Percentiles rank a stretch among this genome's conserved stretches.
phyloP scores from a whole-genome alignment of 495 filamentous ascomycete species.

The Trichocladium uniseriatum region DNA sequence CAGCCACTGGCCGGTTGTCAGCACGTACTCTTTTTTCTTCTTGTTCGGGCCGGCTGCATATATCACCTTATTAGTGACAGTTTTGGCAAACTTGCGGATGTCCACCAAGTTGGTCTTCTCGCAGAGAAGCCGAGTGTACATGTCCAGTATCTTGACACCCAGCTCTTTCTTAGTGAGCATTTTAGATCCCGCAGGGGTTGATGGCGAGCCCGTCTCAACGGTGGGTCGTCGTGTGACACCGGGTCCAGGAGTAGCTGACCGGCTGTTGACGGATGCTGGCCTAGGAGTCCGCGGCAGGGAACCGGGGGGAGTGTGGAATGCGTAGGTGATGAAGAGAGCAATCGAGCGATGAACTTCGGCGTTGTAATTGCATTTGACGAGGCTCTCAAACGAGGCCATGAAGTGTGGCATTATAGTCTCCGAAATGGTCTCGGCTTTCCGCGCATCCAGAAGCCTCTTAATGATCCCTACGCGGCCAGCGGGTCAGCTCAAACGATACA shows the following conservation, averaged over 20 bases:
- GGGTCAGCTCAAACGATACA: conserved; percentile 12
- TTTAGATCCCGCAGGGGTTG: conserved; percentile 15
- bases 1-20: conserved; percentile 65
- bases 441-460: conserved; percentile 77
- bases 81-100: conserved; percentile 82
- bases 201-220: conserved; percentile 16
- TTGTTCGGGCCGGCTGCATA: conserved; percentile 11
- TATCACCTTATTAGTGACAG: conserved; percentile 89
- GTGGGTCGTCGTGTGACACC: conserved; percentile 22
- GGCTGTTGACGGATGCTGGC: conserved; percentile 28
- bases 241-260: conserved; percentile 30
- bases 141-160: conserved; percentile 64
- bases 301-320: conserved; percentile 57
- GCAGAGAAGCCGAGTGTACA: conserved; percentile 79
- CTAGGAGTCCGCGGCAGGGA: conserved; percentile 46
- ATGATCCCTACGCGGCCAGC: conserved; percentile 56
- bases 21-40: conserved; percentile 21
- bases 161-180: conserved; percentile 50
- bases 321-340: conserved; percentile 86
- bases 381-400: conserved; percentile 61
- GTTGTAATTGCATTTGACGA: conserved; percentile 70
- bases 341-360: conserved; percentile 78
- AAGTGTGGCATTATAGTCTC: conserved; percentile 63
- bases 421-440: conserved; percentile 75
- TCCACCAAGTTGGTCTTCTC: conserved; percentile 54